Evolutionary conservation across 352 stramenopile genomes (phyloP).

Genomic region (Blastocystis sp.): DNA sequence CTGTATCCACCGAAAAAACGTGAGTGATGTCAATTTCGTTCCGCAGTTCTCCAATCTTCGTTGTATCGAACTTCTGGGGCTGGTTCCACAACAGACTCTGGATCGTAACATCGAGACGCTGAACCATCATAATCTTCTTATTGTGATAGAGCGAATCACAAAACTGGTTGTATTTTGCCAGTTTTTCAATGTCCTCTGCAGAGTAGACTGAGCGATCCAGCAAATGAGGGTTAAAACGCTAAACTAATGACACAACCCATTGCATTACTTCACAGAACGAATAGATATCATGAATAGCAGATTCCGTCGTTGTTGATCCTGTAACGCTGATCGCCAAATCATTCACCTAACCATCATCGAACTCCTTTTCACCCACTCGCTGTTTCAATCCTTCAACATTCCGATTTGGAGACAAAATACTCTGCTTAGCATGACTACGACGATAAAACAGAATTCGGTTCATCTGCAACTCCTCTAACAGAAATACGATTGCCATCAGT

Average conservation of each 20-base stretch:
- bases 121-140: slow-evolving; percentile 61
- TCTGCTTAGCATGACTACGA: background rate
- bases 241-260: background rate
- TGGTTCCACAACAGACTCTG: slow-evolving; percentile 55
- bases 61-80: background rate
- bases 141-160: slow-evolving; percentile 40
- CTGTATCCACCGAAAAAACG: background rate
- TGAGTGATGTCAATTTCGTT: slow-evolving; percentile 58
- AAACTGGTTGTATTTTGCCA: slow-evolving; percentile 7
- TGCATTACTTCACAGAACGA: background rate
- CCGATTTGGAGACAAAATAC: slow-evolving; percentile 21
- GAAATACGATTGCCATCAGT: slow-evolving; percentile 34
- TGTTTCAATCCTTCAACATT: background rate
- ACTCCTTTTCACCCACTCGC: background rate
- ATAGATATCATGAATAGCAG: background rate
- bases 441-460: slow-evolving; percentile 30
- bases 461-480: slow-evolving; percentile 48
- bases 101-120: slow-evolving; percentile 49
- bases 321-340: background rate
- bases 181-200: background rate
- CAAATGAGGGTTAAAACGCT: background rate
- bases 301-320: background rate
- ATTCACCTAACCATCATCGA: background rate
- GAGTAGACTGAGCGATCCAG: slow-evolving; percentile 26
- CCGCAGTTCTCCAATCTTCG: slow-evolving; percentile 14